These are phyloP conservation scores for Tuber indicum DNA, from an alignment of 495 filamentous ascomycete genomes.

Conservation along the genomic window DNA sequence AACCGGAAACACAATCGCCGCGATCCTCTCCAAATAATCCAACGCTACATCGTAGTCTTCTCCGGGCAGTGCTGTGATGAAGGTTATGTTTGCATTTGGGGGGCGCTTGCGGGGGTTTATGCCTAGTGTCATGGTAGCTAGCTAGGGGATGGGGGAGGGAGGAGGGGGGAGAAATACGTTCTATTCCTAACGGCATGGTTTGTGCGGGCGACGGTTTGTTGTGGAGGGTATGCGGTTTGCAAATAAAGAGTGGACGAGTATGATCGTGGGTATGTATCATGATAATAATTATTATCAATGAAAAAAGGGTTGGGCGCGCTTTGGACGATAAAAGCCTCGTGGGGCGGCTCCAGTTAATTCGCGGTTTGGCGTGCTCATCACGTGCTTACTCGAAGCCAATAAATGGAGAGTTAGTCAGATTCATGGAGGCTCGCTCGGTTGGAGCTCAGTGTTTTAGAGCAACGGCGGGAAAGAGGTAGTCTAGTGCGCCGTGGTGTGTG, in stretches of 20 bases:
- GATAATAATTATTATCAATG: no score
- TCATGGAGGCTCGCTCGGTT: not conserved
- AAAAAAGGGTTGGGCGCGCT: not conserved
- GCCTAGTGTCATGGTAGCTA: constrained; percentile 2
- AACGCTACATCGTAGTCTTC: constrained; percentile 54
- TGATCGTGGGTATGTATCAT: not conserved
- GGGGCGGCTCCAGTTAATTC: not conserved
- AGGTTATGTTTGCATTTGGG: constrained; percentile 64
- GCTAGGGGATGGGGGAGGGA: not conserved
- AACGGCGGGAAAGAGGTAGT: no score
- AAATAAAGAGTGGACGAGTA: not conserved
- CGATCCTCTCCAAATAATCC: constrained; percentile 68
- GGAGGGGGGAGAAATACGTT: not conserved
- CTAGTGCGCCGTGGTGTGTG: no score
- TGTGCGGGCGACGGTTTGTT: not conserved
- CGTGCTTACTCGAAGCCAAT: not conserved
- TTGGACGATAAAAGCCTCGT: not conserved
- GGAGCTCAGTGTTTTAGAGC: not conserved
- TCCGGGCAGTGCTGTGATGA: constrained; percentile 67
- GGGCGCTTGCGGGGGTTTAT: constrained; percentile 59
- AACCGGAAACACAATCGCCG: constrained; percentile 53
- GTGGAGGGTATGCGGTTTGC: not conserved
- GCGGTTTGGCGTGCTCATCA: not conserved
- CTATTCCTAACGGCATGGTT: not conserved
- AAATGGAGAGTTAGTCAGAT: not conserved